Base-by-base conservation (phyloP, 352 stramenopile genomes). In the Pythium monospermum region DNA sequence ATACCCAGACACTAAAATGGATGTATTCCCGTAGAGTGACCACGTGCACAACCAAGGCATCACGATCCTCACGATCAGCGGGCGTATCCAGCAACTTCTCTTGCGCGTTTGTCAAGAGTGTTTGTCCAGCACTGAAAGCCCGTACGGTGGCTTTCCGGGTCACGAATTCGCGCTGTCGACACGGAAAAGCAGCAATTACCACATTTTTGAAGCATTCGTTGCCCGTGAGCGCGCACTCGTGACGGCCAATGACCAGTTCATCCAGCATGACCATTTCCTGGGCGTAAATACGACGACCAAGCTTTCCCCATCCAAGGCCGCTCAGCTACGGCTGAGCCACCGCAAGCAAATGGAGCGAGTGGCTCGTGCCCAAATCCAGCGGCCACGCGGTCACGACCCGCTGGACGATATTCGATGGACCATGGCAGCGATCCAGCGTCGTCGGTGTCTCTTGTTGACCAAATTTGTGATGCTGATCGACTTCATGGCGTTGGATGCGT, bases 361-460 rank as follows among this genome's bases (percentile, higher is more conserved):
- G 6, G 18, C 65, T 13, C 40, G 48, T n/a, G 52, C 59, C 22
- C 27, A 64, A 12, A 28, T 57, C 12, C 51, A 62, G n/a, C 35
- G 35, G 15, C 45, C 61, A 21, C 13, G 56, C n/a, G n/a, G n/a
- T n/a, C n/a, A n/a, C n/a, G 59, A 76, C 22, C 56, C 66, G 0
- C 16, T 81, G 16, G 69, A 79, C 25, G 61, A 84, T 25, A 82
- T 88, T 48, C 70, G 71, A 2, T 91, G 80, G 80, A 87, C 76
- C 1, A 62, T 88, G 43, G 80, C 76, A 6, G 76, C 80, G 1
- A 85, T 88, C 16, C 73, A 66, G 32, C 66, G 80, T 0, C 61
- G 75, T 5, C 77, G 73, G 18, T 91, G 80, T 37, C 47, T 51
- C 6, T 69, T 83, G 22, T 49, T 91, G 7, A 66, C 75, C 3